Percentiles rank a stretch among this genome's conserved stretches.
phyloP scores from a whole-genome alignment of 345 rosid genomes.

The Boechera divaricarpa region DNA sequence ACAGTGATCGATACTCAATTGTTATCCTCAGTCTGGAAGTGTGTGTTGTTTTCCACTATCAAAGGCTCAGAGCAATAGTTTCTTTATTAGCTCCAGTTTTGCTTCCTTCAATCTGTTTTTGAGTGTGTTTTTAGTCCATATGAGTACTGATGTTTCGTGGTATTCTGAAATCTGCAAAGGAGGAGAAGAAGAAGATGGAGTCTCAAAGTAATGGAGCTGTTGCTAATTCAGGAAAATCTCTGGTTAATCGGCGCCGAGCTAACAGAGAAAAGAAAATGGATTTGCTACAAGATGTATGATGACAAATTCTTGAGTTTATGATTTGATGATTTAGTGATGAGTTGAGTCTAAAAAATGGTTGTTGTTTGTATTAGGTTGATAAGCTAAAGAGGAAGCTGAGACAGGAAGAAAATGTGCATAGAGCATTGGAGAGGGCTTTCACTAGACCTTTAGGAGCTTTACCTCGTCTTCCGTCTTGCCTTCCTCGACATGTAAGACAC shows the following conservation, averaged over 20 bases:
- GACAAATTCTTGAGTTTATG: background rate
- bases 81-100: constrained; percentile 33
- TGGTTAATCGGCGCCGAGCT: constrained; percentile 60
- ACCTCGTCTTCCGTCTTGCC: constrained; percentile 95
- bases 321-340: background rate
- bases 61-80: constrained; percentile 62
- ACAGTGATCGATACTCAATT: constrained; percentile 44
- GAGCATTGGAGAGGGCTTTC: constrained; percentile 96
- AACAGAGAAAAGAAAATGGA: constrained; percentile 81
- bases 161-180: constrained; percentile 44
- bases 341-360: background rate
- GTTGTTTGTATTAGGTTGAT: constrained; percentile 67
- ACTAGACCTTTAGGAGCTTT: constrained; percentile 93
- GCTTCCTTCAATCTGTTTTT: constrained; percentile 18
- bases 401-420: constrained; percentile 95
- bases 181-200: constrained; percentile 63
- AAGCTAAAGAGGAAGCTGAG: constrained; percentile 90
- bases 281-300: constrained; percentile 81
- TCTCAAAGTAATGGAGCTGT: constrained; percentile 47
- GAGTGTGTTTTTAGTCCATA: background rate
- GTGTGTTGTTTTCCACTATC: constrained; percentile 53
- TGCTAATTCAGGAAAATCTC: constrained; percentile 51
- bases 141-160: constrained; percentile 37
- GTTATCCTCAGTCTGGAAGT: constrained; percentile 57
- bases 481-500: constrained; percentile 78